Evolutionary conservation across 768 basidiomycete genomes (phyloP).

Genomic region (Lentinula sp.): DNA sequence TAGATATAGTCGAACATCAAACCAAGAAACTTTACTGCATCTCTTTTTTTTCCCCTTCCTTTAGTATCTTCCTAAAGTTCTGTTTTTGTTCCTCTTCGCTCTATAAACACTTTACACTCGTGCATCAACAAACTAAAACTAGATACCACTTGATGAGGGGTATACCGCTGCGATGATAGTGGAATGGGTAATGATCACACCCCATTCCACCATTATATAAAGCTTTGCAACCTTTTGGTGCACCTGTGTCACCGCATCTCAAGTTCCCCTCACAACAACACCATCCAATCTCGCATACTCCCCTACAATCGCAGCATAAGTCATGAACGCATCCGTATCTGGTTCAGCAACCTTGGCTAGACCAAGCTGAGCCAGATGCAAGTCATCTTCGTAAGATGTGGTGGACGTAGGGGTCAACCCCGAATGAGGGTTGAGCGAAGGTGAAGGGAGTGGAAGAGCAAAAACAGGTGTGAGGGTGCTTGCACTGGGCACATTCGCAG

Average conservation of each 20-base stretch:
- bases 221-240: too few species aligned
- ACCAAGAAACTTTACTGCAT: neutral
- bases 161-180: too few species aligned
- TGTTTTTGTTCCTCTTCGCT: neutral
- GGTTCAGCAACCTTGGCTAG: slow-evolving; percentile 79
- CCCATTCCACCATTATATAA: too few species aligned
- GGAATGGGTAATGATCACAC: too few species aligned
- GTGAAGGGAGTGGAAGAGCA: neutral
- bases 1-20: neutral
- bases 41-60: neutral
- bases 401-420: neutral
- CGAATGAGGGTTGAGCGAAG: neutral
- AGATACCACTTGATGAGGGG: too few species aligned
- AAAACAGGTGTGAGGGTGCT: slow-evolving; percentile 1
- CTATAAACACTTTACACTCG: neutral
- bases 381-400: neutral
- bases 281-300: slow-evolving; percentile 78
- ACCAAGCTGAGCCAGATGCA: slow-evolving; percentile 49
- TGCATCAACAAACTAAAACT: too few species aligned
- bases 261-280: slow-evolving; percentile 62
- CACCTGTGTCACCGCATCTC: neutral
- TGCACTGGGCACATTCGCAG: neutral
- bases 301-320: slow-evolving; percentile 79
- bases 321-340: slow-evolving; percentile 79
- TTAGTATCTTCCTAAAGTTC: neutral